Percentiles rank a stretch among this genome's conserved stretches.
phyloP scores from a whole-genome alignment of 139 green algal species.

The Gonium pectorale region DNA sequence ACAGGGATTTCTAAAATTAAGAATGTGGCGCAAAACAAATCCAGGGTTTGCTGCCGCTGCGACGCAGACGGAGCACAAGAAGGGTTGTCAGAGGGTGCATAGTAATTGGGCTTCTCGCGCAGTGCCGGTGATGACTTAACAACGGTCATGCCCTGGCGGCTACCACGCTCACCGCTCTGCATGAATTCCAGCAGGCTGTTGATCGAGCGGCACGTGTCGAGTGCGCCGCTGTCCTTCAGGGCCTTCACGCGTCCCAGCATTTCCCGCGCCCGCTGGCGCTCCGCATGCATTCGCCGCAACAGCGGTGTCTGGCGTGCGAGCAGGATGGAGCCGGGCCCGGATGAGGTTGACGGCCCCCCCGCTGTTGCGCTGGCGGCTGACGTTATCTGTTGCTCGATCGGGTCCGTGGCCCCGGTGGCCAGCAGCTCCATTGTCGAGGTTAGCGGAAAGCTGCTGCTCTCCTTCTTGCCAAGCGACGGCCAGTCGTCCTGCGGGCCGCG shows the following conservation, averaged over 20 bases:
- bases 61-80: too few relatives aligned
- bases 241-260: background rate
- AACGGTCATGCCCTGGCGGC: too few relatives aligned
- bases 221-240: background rate
- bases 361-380: too few relatives aligned
- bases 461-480: background rate
- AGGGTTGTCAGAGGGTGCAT: too few relatives aligned
- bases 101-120: too few relatives aligned
- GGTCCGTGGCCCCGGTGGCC: background rate
- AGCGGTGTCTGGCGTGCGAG: too few relatives aligned
- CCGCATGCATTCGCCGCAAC: background rate
- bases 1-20: too few relatives aligned
- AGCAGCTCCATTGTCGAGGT: conserved; percentile 9
- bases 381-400: background rate
- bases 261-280: background rate
- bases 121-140: too few relatives aligned
- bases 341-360: too few relatives aligned
- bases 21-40: too few relatives aligned
- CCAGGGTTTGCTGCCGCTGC: too few relatives aligned
- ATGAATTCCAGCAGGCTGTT: conserved; percentile 31
- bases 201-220: background rate
- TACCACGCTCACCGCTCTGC: conserved; percentile 3
- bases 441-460: background rate
- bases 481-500: conserved; percentile 42
- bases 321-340: too few relatives aligned